Evolutionary conservation across 495 filamentous ascomycete genomes (phyloP).

Genomic region (Talaromyces proteolyticus): DNA sequence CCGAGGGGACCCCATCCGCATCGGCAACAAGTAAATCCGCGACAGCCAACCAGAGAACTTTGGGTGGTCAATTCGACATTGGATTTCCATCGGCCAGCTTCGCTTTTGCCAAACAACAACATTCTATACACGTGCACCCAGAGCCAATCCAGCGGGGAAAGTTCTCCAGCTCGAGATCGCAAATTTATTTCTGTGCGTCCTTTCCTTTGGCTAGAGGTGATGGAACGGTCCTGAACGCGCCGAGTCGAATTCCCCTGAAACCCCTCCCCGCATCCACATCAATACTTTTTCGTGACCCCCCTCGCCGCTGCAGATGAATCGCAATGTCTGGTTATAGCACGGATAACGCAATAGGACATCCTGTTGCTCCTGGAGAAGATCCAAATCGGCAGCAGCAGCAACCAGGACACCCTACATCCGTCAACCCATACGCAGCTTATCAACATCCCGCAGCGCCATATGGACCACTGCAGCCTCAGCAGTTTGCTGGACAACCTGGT

Average conservation of each 20-base stretch:
- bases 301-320: constrained; percentile 14
- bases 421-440: constrained; percentile 45
- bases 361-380: constrained; percentile 49
- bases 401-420: constrained; percentile 22
- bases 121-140: not conserved
- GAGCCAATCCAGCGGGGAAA: not conserved
- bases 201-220: no score
- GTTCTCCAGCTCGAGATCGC: not conserved
- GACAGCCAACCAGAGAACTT: constrained; percentile 8
- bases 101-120: not conserved
- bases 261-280: not conserved
- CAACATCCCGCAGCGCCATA: constrained; percentile 53
- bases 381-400: constrained; percentile 36
- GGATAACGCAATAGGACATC: constrained; percentile 67
- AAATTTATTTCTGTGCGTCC: no score
- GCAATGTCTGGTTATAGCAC: constrained; percentile 70
- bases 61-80: constrained; percentile 35
- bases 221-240: not conserved
- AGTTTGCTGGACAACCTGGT: constrained; percentile 18
- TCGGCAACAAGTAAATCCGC: constrained; percentile 32
- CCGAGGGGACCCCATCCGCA: not conserved
- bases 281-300: not conserved
- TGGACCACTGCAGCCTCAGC: constrained; percentile 29
- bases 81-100: constrained; percentile 7
- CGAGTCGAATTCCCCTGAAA: not conserved